Conservation (phyloP, 352 stramenopile genomes). For the Globisporangium okanoganense region DNA sequence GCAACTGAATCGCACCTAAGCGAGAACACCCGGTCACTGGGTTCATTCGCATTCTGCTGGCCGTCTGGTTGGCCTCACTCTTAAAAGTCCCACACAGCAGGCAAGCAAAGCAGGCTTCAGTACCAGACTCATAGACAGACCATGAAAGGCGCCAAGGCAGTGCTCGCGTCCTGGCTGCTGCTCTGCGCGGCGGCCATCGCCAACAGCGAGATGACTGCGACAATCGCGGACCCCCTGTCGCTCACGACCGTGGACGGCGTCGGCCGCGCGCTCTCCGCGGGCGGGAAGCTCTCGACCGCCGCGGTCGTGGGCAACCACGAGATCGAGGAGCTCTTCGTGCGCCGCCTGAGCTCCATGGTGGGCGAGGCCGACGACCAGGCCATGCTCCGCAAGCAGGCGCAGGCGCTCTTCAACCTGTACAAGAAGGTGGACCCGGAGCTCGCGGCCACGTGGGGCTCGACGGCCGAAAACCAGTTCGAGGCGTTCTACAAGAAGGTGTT, state of each 20-base stretch:
- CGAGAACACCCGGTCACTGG: background rate
- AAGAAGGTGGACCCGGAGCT: conserved; percentile 40
- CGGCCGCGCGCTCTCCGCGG: background rate
- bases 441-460: conserved; percentile 40
- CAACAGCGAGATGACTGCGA: background rate
- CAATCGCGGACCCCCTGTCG: too few relatives aligned
- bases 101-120: background rate
- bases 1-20: conserved; percentile 10
- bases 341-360: conserved; percentile 32
- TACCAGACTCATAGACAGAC: background rate
- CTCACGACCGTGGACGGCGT: background rate
- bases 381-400: conserved; percentile 32
- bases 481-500: conserved; percentile 66
- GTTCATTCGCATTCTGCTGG: conserved; percentile 1
- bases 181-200: conserved; percentile 8
- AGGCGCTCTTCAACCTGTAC: conserved; percentile 65
- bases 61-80: conserved; percentile 1
- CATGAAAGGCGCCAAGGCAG: conserved; percentile 14
- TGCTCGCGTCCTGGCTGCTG: conserved; percentile 16
- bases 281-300: conserved; percentile 13
- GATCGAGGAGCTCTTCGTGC: conserved; percentile 41
- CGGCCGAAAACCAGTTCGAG: conserved; percentile 40
- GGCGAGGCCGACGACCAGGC: conserved; percentile 16
- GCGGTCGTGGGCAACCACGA: conserved; percentile 22
- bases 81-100: background rate